Conservation (phyloP, 352 stramenopile genomes). For the Saprolegnia diclina region DNA sequence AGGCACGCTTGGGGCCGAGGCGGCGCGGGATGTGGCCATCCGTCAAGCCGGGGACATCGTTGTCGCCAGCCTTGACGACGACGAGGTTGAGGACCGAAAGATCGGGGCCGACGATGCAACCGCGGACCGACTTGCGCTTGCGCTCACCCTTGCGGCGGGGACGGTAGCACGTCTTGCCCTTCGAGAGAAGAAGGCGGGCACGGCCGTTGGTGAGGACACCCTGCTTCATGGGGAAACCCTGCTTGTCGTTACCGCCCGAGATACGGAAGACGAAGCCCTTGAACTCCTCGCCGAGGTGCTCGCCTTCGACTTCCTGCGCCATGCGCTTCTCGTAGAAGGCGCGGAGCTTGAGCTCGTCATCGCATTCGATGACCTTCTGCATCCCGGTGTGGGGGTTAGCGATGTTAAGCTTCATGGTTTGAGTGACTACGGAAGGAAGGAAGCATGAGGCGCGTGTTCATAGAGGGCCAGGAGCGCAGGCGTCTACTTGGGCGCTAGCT, state of each 20-base stretch:
- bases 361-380: conserved; percentile 99
- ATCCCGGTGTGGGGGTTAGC: conserved; percentile 95
- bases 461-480: neutral
- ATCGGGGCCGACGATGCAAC: conserved; percentile 99
- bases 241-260: conserved; percentile 99
- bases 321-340: conserved; percentile 99
- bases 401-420: conserved; percentile 99
- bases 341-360: conserved; percentile 99
- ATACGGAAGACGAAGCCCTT: conserved; percentile 99
- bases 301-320: conserved; percentile 98
- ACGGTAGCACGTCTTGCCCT: conserved; percentile 97
- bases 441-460: neutral
- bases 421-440: conserved; percentile 31
- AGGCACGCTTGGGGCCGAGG: conserved; percentile 98
- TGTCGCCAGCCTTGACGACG: conserved; percentile 96
- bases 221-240: conserved; percentile 99
- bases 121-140: conserved; percentile 98
- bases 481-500: neutral
- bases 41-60: conserved; percentile 95
- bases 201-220: conserved; percentile 98
- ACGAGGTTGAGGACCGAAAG: conserved; percentile 99
- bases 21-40: conserved; percentile 94
- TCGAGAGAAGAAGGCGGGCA: conserved; percentile 97
- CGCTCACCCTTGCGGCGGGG: conserved; percentile 93
- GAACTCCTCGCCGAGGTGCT: conserved; percentile 99